A percentile compares a stretch with the other conserved stretches of the same genome.
Evolutionary conservation across 2,329 filamentous ascomycete genomes (phyloP).

Genomic region (Didymosphaeria variabile): DNA sequence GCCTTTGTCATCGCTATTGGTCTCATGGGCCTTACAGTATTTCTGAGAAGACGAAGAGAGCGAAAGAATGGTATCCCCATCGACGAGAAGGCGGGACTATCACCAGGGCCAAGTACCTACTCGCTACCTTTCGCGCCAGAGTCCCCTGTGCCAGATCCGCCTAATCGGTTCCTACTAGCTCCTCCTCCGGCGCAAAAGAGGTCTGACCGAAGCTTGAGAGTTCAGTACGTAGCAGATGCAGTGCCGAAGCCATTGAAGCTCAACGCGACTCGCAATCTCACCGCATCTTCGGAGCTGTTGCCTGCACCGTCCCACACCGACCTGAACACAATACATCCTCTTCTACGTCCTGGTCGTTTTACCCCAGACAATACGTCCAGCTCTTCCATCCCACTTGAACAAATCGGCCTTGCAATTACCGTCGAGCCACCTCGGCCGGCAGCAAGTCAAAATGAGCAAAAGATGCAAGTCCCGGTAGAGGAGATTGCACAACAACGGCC

Average conservation of each 20-base stretch:
- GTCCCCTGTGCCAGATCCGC: slow-evolving; percentile 16
- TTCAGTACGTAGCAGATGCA: not conserved
- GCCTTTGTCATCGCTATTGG: slow-evolving; percentile 50
- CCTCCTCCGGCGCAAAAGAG: slow-evolving; percentile 25
- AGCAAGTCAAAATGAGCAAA: slow-evolving; percentile 14
- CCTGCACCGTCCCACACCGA: slow-evolving; percentile 15
- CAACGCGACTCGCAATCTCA: not conserved
- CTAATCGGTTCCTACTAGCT: slow-evolving; percentile 27
- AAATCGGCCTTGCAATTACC: slow-evolving; percentile 51
- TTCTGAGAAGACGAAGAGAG: slow-evolving; percentile 45
- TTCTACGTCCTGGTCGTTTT: slow-evolving; percentile 33
- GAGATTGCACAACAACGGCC: slow-evolving; percentile 17
- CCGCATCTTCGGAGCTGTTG: not conserved
- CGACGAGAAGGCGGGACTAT: slow-evolving; percentile 31
- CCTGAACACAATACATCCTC: slow-evolving; percentile 24
- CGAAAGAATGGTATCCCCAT: slow-evolving; percentile 28
- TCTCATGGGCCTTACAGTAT: slow-evolving; percentile 49
- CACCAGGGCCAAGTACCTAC: slow-evolving; percentile 23
- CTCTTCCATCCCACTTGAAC: slow-evolving; percentile 37
- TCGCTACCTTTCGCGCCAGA: slow-evolving; percentile 32
- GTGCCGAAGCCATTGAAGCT: slow-evolving; percentile 1
- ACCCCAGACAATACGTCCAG: slow-evolving; percentile 31
- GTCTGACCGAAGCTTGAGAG: slow-evolving; percentile 9
- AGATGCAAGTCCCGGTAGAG: slow-evolving; percentile 14
- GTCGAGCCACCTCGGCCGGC: slow-evolving; percentile 43